Conservation (phyloP, 225 moss, liverwort and hornwort genomes). For the Bryum argenteum region DNA sequence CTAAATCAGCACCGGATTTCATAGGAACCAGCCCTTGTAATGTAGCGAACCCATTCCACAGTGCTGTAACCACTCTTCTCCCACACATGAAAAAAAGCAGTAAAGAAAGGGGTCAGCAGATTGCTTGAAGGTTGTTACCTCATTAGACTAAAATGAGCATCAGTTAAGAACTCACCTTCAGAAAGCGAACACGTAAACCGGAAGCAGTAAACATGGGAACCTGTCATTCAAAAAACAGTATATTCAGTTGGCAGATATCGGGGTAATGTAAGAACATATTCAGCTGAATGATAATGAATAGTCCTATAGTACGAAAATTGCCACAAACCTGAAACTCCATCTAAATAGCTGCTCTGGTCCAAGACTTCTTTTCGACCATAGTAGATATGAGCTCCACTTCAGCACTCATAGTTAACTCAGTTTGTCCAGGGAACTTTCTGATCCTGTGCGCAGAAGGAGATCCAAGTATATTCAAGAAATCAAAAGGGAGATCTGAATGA, state of each 20-base stretch:
- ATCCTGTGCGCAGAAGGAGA: conserved; percentile 57
- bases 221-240: conserved; percentile 30
- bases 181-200: conserved; percentile 81
- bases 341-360: conserved; percentile 97
- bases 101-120: neutral
- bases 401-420: conserved; percentile 98
- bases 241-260: too few relatives aligned
- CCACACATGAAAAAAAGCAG: conserved; percentile 62
- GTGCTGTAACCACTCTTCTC: conserved; percentile 94
- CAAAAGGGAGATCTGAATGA: too few relatives aligned
- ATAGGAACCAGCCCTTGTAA: conserved; percentile 89
- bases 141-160: neutral
- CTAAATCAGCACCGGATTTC: conserved; percentile 79
- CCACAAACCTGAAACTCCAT: conserved; percentile 94
- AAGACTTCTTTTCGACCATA: conserved; percentile 96
- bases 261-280: too few relatives aligned
- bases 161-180: conserved; percentile 57
- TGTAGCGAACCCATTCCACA: conserved; percentile 92
- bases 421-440: conserved; percentile 96
- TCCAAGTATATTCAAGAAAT: conserved; percentile 25
- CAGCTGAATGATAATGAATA: neutral
- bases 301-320: neutral
- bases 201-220: conserved; percentile 97
- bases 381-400: conserved; percentile 98
- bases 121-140: neutral